Conservation (phyloP, 805 yeast species). For the Barnettozyma vustinii region DNA sequence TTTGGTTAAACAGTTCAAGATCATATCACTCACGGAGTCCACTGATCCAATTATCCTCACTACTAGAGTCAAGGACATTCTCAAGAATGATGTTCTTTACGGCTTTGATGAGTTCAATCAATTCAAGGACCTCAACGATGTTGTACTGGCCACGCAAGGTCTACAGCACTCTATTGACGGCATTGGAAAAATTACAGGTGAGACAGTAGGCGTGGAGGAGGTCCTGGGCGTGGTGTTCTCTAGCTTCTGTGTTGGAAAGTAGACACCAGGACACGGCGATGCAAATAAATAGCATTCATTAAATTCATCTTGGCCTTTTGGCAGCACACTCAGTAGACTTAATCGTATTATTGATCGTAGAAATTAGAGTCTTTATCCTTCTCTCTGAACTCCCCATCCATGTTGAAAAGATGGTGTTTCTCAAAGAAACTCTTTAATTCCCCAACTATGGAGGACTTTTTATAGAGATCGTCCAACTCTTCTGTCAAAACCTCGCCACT, state of each 20-base stretch:
- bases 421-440: conserved; percentile 5
- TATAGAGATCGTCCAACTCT: conserved; percentile 9
- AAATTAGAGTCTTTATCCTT: neutral
- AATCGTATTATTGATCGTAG: neutral
- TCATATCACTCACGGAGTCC: conserved; percentile 42
- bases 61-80: conserved; percentile 66
- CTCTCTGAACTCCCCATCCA: conserved; percentile 3
- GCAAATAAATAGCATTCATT: neutral
- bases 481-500: neutral
- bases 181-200: conserved; percentile 89
- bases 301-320: neutral
- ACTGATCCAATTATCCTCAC: conserved; percentile 71
- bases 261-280: neutral
- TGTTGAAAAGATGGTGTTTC: conserved; percentile 2
- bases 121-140: conserved; percentile 52
- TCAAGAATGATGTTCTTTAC: conserved; percentile 67
- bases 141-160: conserved; percentile 76
- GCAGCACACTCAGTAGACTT: neutral
- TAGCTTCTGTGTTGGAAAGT: conserved; percentile 91
- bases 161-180: conserved; percentile 73
- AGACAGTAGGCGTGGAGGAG: conserved; percentile 83
- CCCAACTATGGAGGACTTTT: conserved; percentile 1
- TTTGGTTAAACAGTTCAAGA: conserved; percentile 43
- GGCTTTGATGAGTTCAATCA: conserved; percentile 63
- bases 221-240: conserved; percentile 87